Evolutionary conservation across 352 stramenopile species (phyloP).

Genomic region (Phytophthora foliorum): DNA sequence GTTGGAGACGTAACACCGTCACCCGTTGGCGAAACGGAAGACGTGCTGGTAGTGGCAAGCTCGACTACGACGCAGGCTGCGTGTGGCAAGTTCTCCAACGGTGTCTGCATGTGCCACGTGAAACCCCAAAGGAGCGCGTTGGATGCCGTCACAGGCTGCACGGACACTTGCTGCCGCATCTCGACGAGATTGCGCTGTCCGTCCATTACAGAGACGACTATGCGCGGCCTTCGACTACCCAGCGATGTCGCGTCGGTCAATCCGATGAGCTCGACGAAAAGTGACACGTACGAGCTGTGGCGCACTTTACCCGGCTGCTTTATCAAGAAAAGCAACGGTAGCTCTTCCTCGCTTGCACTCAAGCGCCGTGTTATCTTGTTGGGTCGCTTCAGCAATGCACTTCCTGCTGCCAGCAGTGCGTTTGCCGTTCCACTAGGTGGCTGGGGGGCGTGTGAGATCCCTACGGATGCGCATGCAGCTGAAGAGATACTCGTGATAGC

Average conservation of each 20-base stretch:
- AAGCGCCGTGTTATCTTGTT: constrained; percentile 29
- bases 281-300: constrained; percentile 85
- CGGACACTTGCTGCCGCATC: constrained; percentile 80
- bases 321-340: constrained; percentile 72
- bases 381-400: constrained; percentile 31
- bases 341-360: constrained; percentile 37
- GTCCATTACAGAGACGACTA: constrained; percentile 81
- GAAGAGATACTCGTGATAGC: constrained; percentile 71
- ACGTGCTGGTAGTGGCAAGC: constrained; percentile 67
- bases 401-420: constrained; percentile 23
- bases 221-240: constrained; percentile 53
- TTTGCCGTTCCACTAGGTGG: constrained; percentile 14
- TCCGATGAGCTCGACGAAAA: constrained; percentile 82
- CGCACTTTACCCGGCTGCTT: constrained; percentile 78
- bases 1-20: constrained; percentile 29
- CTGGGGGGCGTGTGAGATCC: constrained; percentile 11
- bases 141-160: constrained; percentile 66
- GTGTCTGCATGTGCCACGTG: constrained; percentile 95
- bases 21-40: constrained; percentile 51
- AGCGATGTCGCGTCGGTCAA: constrained; percentile 64
- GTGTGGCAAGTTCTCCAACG: constrained; percentile 91
- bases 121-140: constrained; percentile 84
- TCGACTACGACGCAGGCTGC: constrained; percentile 79
- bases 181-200: constrained; percentile 74
- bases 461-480: constrained; percentile 22